Evolutionary conservation across 2,329 filamentous ascomycete genomes (phyloP).

Genomic region (Calcarisporium arbuscula): DNA sequence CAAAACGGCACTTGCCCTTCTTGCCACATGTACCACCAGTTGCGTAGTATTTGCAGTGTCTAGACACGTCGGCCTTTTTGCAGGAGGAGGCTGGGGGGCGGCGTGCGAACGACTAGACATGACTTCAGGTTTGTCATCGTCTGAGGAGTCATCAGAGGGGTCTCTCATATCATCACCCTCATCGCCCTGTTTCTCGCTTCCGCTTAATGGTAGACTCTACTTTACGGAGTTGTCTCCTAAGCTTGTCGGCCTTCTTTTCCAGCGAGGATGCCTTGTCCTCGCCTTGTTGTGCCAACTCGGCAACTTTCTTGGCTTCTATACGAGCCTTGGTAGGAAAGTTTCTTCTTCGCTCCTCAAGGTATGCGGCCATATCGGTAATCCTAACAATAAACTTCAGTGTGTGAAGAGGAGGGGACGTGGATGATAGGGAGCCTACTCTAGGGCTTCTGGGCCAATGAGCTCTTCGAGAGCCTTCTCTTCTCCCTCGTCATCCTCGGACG

Average conservation of each 20-base stretch:
- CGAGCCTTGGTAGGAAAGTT: conserved; percentile 75
- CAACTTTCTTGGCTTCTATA: conserved; percentile 55
- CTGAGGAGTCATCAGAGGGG: conserved; percentile 44
- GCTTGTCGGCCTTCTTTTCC: conserved; percentile 55
- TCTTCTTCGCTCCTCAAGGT: conserved; percentile 73
- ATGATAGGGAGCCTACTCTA: conserved; percentile 39
- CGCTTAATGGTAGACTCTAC: conserved; percentile 65
- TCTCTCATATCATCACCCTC: conserved; percentile 61
- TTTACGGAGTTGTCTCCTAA: conserved; percentile 59
- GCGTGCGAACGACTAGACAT: conserved; percentile 41
- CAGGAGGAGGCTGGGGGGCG: conserved; percentile 32
- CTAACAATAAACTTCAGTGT: conserved; percentile 24
- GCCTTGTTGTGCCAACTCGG: conserved; percentile 36
- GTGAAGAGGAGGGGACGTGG: background rate
- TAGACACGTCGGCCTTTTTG: conserved; percentile 54
- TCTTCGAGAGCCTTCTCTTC: conserved; percentile 63
- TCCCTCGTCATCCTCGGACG: conserved; percentile 59
- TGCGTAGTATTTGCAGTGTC: conserved; percentile 66
- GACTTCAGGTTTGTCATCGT: conserved; percentile 54
- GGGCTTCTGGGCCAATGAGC: conserved; percentile 48
- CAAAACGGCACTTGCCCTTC: conserved; percentile 70
- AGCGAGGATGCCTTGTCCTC: conserved; percentile 57
- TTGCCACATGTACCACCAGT: conserved; percentile 64
- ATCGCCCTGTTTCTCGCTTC: conserved; percentile 61
- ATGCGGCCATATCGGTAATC: conserved; percentile 66